These are phyloP conservation scores for Entomortierella lignicola DNA, from an alignment of 192 early-diverging fungal genomes.

Conservation along the genomic window DNA sequence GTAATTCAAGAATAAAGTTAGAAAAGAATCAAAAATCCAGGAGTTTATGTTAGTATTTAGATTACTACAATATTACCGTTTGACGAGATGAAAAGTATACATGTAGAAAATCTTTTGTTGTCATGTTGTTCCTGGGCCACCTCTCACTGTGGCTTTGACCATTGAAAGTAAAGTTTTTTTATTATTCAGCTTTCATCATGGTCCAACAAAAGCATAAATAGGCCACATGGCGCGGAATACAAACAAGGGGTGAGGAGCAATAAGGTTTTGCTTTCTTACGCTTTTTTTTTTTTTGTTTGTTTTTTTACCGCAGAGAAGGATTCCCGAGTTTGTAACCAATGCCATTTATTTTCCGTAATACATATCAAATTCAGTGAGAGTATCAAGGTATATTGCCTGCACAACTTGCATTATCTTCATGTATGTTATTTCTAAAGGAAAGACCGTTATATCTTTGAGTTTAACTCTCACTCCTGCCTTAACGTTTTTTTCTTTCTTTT, in stretches of 20 bases:
- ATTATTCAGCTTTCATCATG: background rate
- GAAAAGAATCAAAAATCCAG: background rate
- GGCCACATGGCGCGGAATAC: slow-evolving; percentile 34
- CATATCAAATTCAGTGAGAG: background rate
- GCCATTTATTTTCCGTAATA: background rate
- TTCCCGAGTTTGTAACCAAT: background rate
- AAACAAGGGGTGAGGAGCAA: background rate
- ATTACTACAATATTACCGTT: background rate
- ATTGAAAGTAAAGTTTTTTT: too few species aligned
- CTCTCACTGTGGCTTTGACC: too few species aligned
- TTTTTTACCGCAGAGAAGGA: background rate
- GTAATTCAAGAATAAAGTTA: background rate
- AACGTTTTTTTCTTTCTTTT: too few species aligned
- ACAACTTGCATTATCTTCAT: too few species aligned
- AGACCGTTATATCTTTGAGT: too few species aligned
- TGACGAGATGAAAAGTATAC: too few species aligned
- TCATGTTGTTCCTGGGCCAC: too few species aligned
- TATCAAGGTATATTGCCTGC: background rate
- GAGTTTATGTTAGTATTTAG: background rate
- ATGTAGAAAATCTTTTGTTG: too few species aligned
- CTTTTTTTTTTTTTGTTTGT: slow-evolving; percentile 1
- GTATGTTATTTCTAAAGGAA: too few species aligned
- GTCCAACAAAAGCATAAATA: background rate
- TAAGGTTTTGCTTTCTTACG: background rate
- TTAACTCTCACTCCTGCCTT: too few species aligned